phyloP scores from a whole-genome alignment of 192 early-diverging fungal species.

The Coemansia sp. region DNA sequence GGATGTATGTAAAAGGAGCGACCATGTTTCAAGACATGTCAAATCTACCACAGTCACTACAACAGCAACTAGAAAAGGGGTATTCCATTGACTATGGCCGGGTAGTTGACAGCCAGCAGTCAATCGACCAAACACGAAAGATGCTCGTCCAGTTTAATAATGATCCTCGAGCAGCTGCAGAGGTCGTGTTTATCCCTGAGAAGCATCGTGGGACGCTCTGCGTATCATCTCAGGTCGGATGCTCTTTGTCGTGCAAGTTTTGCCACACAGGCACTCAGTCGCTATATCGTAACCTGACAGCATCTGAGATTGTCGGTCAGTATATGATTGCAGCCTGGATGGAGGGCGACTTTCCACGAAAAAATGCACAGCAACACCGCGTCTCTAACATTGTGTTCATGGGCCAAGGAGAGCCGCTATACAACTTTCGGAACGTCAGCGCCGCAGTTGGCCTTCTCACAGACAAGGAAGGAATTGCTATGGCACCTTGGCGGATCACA shows the following conservation, averaged over 20 bases:
- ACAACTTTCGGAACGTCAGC: constrained; percentile 74
- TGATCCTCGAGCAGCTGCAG: constrained; percentile 61
- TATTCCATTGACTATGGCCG: constrained; percentile 62
- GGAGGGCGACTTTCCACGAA: constrained; percentile 61
- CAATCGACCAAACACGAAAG: constrained; percentile 63
- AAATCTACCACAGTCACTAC: constrained; percentile 56
- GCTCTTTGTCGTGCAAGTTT: constrained; percentile 81
- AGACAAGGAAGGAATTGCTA: constrained; percentile 56
- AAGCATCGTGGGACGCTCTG: constrained; percentile 69
- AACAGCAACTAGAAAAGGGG: constrained; percentile 47
- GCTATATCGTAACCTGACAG: constrained; percentile 70
- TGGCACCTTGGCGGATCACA: constrained; percentile 77
- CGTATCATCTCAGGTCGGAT: constrained; percentile 82
- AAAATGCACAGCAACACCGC: constrained; percentile 40
- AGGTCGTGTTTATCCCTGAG: constrained; percentile 78
- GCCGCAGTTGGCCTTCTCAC: constrained; percentile 61
- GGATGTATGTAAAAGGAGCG: constrained; percentile 56
- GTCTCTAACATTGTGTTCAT: constrained; percentile 89
- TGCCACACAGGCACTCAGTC: constrained; percentile 92
- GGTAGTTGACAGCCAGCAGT: constrained; percentile 56
- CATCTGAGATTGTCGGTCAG: constrained; percentile 68
- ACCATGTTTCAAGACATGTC: constrained; percentile 68
- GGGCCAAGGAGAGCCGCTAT: constrained; percentile 90
- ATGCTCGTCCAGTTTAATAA: constrained; percentile 59
- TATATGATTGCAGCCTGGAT: constrained; percentile 65